Percentiles rank a stretch among this genome's conserved stretches.
Conservation (phyloP, 2,329 filamentous ascomycete species). For the Fusarium illudens region DNA sequence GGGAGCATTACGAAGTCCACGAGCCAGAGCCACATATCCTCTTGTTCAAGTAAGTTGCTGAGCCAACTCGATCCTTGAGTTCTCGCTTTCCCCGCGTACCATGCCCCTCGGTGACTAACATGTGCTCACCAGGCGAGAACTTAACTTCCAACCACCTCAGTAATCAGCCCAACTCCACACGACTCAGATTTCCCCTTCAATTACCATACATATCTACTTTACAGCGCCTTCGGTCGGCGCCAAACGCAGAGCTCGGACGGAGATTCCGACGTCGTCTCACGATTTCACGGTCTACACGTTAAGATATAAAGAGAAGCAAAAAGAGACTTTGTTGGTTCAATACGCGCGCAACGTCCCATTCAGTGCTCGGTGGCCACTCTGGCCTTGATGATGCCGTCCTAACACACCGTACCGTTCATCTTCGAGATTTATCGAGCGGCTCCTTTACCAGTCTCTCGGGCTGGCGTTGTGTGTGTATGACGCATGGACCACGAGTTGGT, state of each 20-base stretch:
- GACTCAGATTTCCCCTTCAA: constrained; percentile 35
- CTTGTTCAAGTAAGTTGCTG: constrained; percentile 85
- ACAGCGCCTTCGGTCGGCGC: constrained; percentile 33
- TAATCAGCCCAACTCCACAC: constrained; percentile 41
- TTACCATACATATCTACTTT: constrained; percentile 43
- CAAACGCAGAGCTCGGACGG: constrained; percentile 24
- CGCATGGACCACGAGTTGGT: constrained; percentile 20
- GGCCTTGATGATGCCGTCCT: constrained; percentile 9
- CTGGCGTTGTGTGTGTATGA: constrained; percentile 20
- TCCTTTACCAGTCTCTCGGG: constrained; percentile 7
- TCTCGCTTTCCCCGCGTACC: neutral
- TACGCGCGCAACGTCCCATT: constrained; percentile 30
- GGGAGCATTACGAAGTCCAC: constrained; percentile 99
- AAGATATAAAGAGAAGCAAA: constrained; percentile 42
- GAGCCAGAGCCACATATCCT: constrained; percentile 98
- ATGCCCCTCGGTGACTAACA: neutral
- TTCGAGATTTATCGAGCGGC: constrained; percentile 10
- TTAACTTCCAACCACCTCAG: constrained; percentile 82
- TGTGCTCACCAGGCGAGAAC: constrained; percentile 69
- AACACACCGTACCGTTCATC: constrained; percentile 5
- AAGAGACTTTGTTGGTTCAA: constrained; percentile 41
- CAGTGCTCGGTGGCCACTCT: constrained; percentile 28
- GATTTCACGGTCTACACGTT: constrained; percentile 44
- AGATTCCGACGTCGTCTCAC: constrained; percentile 37
- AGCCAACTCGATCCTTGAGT: neutral